phyloP scores from a whole-genome alignment of 177 flowering plant genomes.

The Vitis hybrid region DNA sequence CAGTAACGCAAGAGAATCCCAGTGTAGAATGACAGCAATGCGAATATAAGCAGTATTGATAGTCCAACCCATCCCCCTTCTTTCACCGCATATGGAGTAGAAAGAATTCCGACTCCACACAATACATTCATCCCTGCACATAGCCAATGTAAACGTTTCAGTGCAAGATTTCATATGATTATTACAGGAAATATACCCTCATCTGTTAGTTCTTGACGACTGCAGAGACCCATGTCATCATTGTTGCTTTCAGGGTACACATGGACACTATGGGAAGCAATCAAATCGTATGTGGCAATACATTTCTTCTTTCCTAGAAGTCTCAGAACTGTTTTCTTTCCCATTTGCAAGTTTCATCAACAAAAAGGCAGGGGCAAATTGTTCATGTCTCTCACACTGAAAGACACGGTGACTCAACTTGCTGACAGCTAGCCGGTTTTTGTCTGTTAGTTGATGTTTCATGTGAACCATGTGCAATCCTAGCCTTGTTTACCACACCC shows the following conservation, averaged over 20 bases:
- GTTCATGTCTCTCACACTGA: no score
- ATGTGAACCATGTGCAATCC: slow-evolving; percentile 18
- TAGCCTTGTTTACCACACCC: not conserved
- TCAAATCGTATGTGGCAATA: no score
- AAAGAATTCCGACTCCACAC: slow-evolving; percentile 95
- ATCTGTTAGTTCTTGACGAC: no score
- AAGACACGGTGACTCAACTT: not conserved
- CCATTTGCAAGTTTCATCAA: no score
- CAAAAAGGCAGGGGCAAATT: no score
- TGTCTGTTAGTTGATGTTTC: slow-evolving; percentile 5
- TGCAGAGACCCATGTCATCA: no score
- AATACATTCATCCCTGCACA: slow-evolving; percentile 84
- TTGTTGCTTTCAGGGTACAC: no score
- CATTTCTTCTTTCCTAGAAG: no score
- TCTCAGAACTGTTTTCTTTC: no score
- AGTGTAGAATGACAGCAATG: slow-evolving; percentile 79
- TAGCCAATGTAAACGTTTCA: not conserved
- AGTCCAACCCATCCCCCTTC: slow-evolving; percentile 95
- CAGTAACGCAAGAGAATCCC: slow-evolving; percentile 85
- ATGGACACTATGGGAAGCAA: no score
- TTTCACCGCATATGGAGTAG: slow-evolving; percentile 87
- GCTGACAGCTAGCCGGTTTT: not conserved
- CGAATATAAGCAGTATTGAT: slow-evolving; percentile 58
- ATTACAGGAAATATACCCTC: not conserved
- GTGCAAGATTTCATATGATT: not conserved